phyloP scores from a whole-genome alignment of 1,284 basidiomycete genomes.

The Trichosporon faecale region DNA sequence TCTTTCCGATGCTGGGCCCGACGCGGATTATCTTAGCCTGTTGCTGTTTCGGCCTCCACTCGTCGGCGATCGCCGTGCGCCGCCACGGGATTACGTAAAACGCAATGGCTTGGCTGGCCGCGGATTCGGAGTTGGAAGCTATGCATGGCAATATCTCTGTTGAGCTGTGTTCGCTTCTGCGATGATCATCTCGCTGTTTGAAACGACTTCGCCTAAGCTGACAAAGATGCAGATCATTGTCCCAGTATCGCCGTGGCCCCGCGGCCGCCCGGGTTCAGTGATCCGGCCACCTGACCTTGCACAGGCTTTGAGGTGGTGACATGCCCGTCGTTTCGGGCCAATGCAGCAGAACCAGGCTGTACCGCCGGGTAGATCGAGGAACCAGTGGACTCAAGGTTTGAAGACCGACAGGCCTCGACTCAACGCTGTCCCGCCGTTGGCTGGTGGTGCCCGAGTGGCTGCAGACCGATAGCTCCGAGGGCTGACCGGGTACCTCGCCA shows the following conservation, averaged over 20 bases:
- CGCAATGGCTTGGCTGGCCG: not conserved
- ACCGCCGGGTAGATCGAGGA: not conserved
- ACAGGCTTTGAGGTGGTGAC: too few species aligned
- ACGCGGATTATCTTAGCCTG: not conserved
- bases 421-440: not conserved
- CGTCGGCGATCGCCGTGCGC: slow-evolving; percentile 4
- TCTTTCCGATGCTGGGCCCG: not conserved
- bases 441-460: not conserved
- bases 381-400: not conserved
- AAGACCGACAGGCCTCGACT: not conserved
- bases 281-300: not conserved
- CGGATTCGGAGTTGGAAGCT: not conserved
- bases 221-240: not conserved
- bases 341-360: not conserved
- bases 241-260: not conserved
- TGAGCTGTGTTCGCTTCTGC: too few species aligned
- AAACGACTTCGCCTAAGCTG: not conserved
- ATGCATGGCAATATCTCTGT: not conserved
- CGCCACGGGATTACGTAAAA: not conserved
- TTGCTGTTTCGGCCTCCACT: not conserved
- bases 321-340: not conserved
- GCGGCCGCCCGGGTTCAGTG: not conserved
- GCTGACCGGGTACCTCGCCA: not conserved
- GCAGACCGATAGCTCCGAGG: not conserved
- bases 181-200: too few species aligned